Evolutionary conservation across 805 yeast species (phyloP).

Genomic region (Yamadazyma ubonensis): DNA sequence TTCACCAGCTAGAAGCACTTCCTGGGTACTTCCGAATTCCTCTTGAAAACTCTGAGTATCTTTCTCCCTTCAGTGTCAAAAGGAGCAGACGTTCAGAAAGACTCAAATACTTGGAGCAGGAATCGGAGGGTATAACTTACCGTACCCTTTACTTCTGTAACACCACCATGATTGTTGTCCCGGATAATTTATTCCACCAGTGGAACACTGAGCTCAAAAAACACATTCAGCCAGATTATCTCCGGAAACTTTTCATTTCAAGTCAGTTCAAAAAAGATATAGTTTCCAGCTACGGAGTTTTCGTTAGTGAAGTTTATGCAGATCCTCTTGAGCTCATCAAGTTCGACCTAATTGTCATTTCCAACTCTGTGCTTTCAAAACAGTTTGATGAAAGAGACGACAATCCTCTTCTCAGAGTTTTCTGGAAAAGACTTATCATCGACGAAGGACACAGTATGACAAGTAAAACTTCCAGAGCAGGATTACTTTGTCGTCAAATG

Average conservation of each 20-base stretch:
- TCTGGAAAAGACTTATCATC: constrained; percentile 70
- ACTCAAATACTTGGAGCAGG: constrained; percentile 12
- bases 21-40: constrained; percentile 49
- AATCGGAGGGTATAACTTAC: constrained; percentile 19
- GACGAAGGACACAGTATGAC: constrained; percentile 74
- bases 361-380: constrained; percentile 46
- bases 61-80: constrained; percentile 20
- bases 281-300: constrained; percentile 15
- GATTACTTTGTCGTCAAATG: constrained; percentile 46
- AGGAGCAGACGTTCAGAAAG: constrained; percentile 20
- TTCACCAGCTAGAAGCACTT: constrained; percentile 27
- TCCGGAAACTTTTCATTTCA: constrained; percentile 36
- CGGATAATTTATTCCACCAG: constrained; percentile 65
- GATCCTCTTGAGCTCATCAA: constrained; percentile 33
- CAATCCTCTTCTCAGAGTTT: constrained; percentile 42
- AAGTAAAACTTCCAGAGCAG: constrained; percentile 50
- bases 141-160: constrained; percentile 44
- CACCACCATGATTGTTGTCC: constrained; percentile 60
- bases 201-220: constrained; percentile 61
- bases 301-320: constrained; percentile 19
- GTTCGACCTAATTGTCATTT: constrained; percentile 54
- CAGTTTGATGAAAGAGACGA: constrained; percentile 31
- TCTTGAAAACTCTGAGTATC: constrained; percentile 20
- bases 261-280: constrained; percentile 27
- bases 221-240: constrained; percentile 43